Evolutionary conservation across 352 stramenopile genomes (phyloP), one percentile per base, ranked within the genome.

Genomic region (Globisporangium irregulare): DNA sequence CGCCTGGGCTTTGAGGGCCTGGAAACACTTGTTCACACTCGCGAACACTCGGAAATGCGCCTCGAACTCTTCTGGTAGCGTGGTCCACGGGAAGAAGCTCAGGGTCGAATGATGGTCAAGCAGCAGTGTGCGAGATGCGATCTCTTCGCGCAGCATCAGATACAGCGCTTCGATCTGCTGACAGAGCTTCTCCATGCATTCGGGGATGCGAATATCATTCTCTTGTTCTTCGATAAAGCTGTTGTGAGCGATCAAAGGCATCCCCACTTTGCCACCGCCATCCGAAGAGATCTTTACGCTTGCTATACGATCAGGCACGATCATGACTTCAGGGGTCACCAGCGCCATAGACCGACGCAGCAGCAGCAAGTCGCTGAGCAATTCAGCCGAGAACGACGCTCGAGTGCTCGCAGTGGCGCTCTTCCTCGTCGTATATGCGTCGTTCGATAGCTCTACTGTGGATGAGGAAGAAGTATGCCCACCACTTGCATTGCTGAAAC

Each of bases 321-420:
- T 1, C 63, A 62, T 32, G 55, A 61, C 53, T 34, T 36, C 34
- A 20, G 25, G 68, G 72, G 55, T 74, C 50, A 14, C 64, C 32
- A 51, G 56, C 66, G 32, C 59, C 62, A 29, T 74, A 58, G 66
- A 71, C 0, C 36, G 66, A 0, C 27, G 10, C 14, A 80, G 38
- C 4, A 67, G 73, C 29, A 80, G 15, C 18, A 80, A 20, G 24
- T 82, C 75, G 34, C 41, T 75, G 3, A 80, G 46, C 24, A 82
- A 22, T 24, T 76, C 73, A 0, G 66, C 55, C 1, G 75, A 82
- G 10, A 72, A 58, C 14, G 54, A n/a, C 25, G 66, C 59, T 22
- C 60, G 41, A 29, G 20, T 41, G 24, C 2, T 2, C 14, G 55
- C 27, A 58, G 4, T 22, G 20, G 5, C 9, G 58, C 20, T 29